Base-by-base conservation (phyloP, 257 asterid genomes). In the Solanum chiquidenum region DNA sequence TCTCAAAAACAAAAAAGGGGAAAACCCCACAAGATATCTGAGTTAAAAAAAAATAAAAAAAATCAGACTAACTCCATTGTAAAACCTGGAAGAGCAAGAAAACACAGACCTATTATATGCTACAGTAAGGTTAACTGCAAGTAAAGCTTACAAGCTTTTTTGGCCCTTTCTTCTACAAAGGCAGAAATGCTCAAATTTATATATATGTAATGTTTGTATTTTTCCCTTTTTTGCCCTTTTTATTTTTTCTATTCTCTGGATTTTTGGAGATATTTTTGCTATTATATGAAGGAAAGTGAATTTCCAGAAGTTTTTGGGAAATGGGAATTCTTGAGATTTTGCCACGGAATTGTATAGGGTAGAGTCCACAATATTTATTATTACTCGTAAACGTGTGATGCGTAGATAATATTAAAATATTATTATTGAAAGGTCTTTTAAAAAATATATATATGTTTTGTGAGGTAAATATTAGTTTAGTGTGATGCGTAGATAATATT, bases 41-140 rank as follows among this genome's bases (percentile, higher is more conserved):
- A 73, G 27, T 34, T 73, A 7, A 74, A 74, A 35, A 73, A 7
- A 69, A 7, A 3, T 0, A 52, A 34, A 34, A 34, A 73, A 18
- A 8, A 21, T 44, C 25, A 72, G 34, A 86, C 8, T 6, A 69
- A 69, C n/a, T 40, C 82, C 69, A 69, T 69, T 85, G 83, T 49
- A 29, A 46, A 69, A 85, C 69, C 23, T 33, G 31, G 13, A 85
- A 82, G 25, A 29, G 21, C 86, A 31, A 49, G 68, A 29, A 73
- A 69, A 85, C 12, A 31, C 82, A 27, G 20, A 72, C 84, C 88
- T 33, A 33, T 29, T 42, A 44, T 52, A 42, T 69, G 87, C 68
- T 62, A 55, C 69, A 89, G 94, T 87, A 3, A 92, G 90, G 93
- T 92, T 71, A 88, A 86, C 66, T 89, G 86, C 76, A n/a, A 49